Evolutionary conservation across 805 yeast genomes (phyloP), one percentile per base, ranked within the genome.

Genomic region (Candida caryicola): DNA sequence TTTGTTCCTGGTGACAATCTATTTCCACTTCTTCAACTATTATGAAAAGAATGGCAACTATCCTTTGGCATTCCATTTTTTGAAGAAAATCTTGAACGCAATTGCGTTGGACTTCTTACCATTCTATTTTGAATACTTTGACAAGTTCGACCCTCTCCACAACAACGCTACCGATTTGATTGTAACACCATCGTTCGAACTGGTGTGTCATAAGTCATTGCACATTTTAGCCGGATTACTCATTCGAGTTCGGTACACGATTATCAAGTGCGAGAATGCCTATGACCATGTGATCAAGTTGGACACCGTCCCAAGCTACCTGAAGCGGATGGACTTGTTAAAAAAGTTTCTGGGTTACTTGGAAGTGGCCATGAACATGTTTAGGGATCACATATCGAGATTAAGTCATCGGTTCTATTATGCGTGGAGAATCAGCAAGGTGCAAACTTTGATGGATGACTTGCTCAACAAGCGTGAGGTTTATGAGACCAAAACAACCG

Each of bases 351-450:
- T 17, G 23, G 25, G 17, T 2, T 30, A 36, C 26, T 10, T 41
- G 4, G 38, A 28, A 2, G 30, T 15, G 5, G 30, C 40, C 9
- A 23, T 31, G 8, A 21, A 17, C 21, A 29, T 40, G 4, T 41
- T 41, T 34, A 23, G 41, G 16, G 40, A 37, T 4, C 38, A 39
- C 19, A 21, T 46, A 16, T 25, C 61, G 14, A 65, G 67, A 28
- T 58, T 83, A 25, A 76, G 85, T 15, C 66, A 62, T 17, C 69
- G 78, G 45, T 82, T 81, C 52, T 79, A 77, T 41, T 81, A 80
- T 52, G 84, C 88, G 2, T 79, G 82, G 79, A 73, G 84, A 58
- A 71, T 82, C 53, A 68, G 77, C 26, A 81, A 80, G 49, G 81
- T 85, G 0, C 76, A 74, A 36, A 55, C 55, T 4, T 69, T 63